Evolutionary conservation across 306 rosid genomes (phyloP).

Genomic region (Macrotyloma uniflorum): DNA sequence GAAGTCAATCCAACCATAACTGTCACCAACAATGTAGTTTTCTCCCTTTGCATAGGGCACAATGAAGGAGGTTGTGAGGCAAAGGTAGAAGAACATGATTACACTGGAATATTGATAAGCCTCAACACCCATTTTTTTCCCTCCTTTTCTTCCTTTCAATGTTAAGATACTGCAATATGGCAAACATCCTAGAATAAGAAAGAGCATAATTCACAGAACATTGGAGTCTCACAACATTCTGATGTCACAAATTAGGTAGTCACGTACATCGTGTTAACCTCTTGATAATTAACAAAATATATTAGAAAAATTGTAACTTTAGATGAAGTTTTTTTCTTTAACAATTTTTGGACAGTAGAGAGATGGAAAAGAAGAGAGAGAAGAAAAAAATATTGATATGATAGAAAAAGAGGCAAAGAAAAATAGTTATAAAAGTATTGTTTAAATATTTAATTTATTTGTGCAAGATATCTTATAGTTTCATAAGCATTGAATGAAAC

Average conservation of each 20-base stretch:
- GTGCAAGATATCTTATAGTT: neutral
- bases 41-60: neutral
- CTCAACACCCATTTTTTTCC: neutral
- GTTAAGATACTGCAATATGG: neutral
- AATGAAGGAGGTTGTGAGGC: neutral
- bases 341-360: neutral
- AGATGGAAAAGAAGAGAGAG: neutral
- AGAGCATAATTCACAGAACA: neutral
- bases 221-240: slow-evolving; percentile 24
- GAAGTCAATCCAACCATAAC: neutral
- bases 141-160: neutral
- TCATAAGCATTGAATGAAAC: neutral
- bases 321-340: neutral
- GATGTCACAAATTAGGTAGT: slow-evolving; percentile 33
- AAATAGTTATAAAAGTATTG: neutral
- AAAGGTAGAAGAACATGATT: neutral
- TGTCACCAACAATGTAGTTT: neutral
- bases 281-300: neutral
- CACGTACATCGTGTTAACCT: neutral
- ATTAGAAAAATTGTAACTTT: neutral
- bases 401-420: neutral
- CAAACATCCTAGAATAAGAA: neutral
- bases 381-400: neutral
- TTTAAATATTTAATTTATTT: neutral
- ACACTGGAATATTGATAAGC: neutral